Evolutionary conservation across 2,329 filamentous ascomycete species (phyloP), one percentile per base, ranked within the genome.

Genomic region (Cercospora sp.): DNA sequence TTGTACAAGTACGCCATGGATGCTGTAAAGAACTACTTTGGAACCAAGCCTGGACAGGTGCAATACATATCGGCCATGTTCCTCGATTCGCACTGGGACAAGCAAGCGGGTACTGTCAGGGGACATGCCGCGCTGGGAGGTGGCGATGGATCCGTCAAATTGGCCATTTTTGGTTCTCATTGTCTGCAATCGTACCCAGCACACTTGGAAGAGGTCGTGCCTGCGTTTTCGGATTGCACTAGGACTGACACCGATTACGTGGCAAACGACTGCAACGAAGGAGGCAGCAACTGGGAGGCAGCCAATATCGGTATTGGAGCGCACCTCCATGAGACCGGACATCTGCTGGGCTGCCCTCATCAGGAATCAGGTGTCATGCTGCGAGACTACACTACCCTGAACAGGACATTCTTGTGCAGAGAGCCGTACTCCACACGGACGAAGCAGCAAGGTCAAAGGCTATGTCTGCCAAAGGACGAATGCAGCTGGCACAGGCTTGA

Each of bases 291-390:
- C 58, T 98, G 94, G 94, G 94, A 98, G 78, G 89, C 93, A n/a
- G 93, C 92, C 28, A 97, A 94, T 74, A 91, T 97, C 69, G 94
- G 94, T 31, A 96, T 98, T 71, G 94, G 94, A 7, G 94, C 93
- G 9, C 94, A 98, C 79, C 80, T 98, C 59, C 94, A 97, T 79
- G 93, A 97, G 80, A 91, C 91, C 0, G 94, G 94, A 3, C 94
- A 97, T 80, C 80, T 97, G 23, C 91, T 98, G 73, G 94, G 94
- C 60, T 96, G 92, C 72, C 92, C 93, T 9, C 92, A 96, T 77
- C 93, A 96, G 77, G 92, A 95, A 76, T 91, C 84, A 30, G 94
- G 95, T n/a, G 85, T 98, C 69, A 98, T 98, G 94, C 83, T 93
- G 61, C 87, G 92, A 65, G 94, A 97, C 78, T 97, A 97, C 77